A percentile compares a stretch with the other conserved stretches of the same genome.
Conservation (phyloP, 2,329 filamentous ascomycete genomes). For the Cordyceps sp. region DNA sequence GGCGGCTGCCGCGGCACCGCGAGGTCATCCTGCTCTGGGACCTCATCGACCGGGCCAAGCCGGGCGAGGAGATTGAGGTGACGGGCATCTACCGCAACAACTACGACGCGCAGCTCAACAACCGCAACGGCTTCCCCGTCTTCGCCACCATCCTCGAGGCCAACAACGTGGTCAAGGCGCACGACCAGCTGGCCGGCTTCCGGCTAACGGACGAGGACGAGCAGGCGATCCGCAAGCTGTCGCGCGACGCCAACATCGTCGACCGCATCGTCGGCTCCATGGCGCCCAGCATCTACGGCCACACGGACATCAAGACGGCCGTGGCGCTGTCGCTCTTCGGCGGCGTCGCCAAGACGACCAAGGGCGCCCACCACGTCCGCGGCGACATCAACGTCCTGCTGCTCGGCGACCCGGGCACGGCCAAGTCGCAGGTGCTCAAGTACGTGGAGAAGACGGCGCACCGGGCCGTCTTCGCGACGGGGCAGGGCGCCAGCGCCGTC, state of each 20-base stretch:
- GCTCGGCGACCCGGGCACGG: constrained; percentile 91
- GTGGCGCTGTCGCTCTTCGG: constrained; percentile 89
- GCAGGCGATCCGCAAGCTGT: constrained; percentile 72
- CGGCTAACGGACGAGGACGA: constrained; percentile 90
- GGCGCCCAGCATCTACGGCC: constrained; percentile 93
- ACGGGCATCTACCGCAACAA: constrained; percentile 97
- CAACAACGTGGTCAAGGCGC: constrained; percentile 91
- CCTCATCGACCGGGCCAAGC: constrained; percentile 90
- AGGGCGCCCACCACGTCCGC: constrained; percentile 76
- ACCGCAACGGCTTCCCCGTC: constrained; percentile 95
- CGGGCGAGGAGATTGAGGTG: constrained; percentile 92
- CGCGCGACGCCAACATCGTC: constrained; percentile 76
- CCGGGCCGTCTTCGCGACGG: constrained; percentile 90
- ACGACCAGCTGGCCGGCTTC: constrained; percentile 95
- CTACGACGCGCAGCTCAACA: constrained; percentile 94
- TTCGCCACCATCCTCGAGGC: constrained; percentile 96
- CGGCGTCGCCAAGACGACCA: constrained; percentile 81
- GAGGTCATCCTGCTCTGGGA: constrained; percentile 96
- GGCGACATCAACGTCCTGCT: constrained; percentile 97
- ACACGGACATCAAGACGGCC: constrained; percentile 93
- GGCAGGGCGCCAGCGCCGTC: constrained; percentile 91
- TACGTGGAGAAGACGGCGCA: constrained; percentile 97
- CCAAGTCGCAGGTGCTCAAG: constrained; percentile 94
- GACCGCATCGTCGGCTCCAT: constrained; percentile 89
- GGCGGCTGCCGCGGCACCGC: constrained; percentile 78